Base-by-base conservation (phyloP, 345 rosid genomes). In the Noccaea bulbosa region DNA sequence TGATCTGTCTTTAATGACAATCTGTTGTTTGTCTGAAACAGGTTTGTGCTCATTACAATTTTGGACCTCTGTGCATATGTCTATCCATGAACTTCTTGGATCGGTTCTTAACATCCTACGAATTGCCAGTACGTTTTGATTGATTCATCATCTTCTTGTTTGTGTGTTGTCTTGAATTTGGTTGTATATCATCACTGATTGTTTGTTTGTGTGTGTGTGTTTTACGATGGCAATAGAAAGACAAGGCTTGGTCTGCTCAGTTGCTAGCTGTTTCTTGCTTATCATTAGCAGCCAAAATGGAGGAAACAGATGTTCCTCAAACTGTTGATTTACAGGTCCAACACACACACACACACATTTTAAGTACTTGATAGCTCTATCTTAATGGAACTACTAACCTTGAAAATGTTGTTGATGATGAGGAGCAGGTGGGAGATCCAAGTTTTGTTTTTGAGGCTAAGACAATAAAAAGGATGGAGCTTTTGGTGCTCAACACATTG, bases 281-380 rank as follows among this genome's bases (percentile, higher is more conserved):
- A 71, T 87, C 96, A 39, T 74, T 89, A 64, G 96, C 91, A 37
- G 84, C 88, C 57, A 89, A 89, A 82, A 67, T 89, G 83, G 93
- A 84, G 71, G 96, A 89, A 85, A 78, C 80, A 7, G 71, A 83
- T 71, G 77, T 84, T 69, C 93, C 89, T 48, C 74, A 77, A 5
- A 66, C 77, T 56, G 65, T 87, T 67, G 88, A 89, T 82, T 73
- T 89, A 67, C 91, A 89, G 93, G 96, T 89, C 40, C 66, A 62
- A 53, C 52, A 39, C 51, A 48, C 71, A 65, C 30, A 53, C 52
- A 39, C 51, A 48, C 77, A 65, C 22, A 20, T 20, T 71, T 62
- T 0, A 50, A 39, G 33, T 72, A 40, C 47, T 44, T 56, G 11
- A n/a, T 11, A 24, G 14, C 37, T 43, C 10, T 34, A 47, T 32